phyloP scores from a whole-genome alignment of 441 rosid genomes.

The Melastoma candidum region DNA sequence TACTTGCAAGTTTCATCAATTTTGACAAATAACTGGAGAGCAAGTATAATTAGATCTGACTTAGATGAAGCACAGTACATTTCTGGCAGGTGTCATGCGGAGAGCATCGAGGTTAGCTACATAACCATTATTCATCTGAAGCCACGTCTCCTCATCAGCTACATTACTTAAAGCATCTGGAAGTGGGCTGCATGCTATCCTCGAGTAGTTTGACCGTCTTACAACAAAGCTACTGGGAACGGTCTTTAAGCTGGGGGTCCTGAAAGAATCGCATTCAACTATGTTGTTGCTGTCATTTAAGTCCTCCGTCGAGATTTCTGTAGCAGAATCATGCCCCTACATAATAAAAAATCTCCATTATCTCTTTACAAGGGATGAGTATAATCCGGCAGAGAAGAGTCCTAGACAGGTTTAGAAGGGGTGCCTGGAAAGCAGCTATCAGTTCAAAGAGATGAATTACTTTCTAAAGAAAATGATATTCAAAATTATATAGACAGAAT shows the following conservation, averaged over 20 bases:
- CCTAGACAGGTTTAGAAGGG: too few species aligned
- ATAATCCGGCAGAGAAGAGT: too few species aligned
- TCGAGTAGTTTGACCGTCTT: constrained; percentile 53
- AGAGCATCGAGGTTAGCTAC: constrained; percentile 70
- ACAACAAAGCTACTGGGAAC: constrained; percentile 60
- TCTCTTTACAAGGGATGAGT: neutral
- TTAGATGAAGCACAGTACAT: constrained; percentile 33
- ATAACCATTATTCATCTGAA: constrained; percentile 78
- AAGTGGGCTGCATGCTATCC: constrained; percentile 61
- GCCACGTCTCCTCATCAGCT: constrained; percentile 94
- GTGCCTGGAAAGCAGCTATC: too few species aligned
- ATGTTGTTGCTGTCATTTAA: constrained; percentile 28
- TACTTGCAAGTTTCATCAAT: neutral
- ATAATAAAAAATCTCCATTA: constrained; percentile 6
- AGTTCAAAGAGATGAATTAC: too few species aligned
- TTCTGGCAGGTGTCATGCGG: constrained; percentile 63
- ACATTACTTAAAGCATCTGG: constrained; percentile 61
- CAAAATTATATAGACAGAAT: too few species aligned
- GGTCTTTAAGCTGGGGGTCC: constrained; percentile 53
- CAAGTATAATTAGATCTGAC: neutral
- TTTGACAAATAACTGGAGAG: neutral
- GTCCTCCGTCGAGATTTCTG: constrained; percentile 30
- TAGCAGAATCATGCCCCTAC: constrained; percentile 27
- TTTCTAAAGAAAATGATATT: too few species aligned
- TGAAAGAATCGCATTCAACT: constrained; percentile 31